Conservation (phyloP, 164 flowering plant genomes). For the Annona squamosa region DNA sequence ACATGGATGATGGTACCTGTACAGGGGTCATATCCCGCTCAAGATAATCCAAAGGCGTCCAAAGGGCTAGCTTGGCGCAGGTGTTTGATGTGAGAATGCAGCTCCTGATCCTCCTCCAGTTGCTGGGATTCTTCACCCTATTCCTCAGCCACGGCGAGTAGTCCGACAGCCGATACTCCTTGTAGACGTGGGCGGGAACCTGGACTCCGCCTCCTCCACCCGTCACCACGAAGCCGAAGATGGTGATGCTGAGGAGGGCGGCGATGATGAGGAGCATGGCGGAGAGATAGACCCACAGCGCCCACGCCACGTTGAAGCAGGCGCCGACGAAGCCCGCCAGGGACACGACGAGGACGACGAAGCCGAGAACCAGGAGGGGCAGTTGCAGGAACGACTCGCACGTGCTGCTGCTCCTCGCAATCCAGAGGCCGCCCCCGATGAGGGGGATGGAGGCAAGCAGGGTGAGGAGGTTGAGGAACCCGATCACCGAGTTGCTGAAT, state of each 20-base stretch:
- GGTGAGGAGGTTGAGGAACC: slow-evolving; percentile 82
- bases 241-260: slow-evolving; percentile 47
- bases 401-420: slow-evolving; percentile 70
- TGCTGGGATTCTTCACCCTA: slow-evolving; percentile 40
- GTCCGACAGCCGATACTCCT: slow-evolving; percentile 56
- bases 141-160: slow-evolving; percentile 75
- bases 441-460: slow-evolving; percentile 88
- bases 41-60: slow-evolving; percentile 85
- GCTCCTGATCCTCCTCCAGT: slow-evolving; percentile 64
- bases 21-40: slow-evolving; percentile 68
- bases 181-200: slow-evolving; percentile 56
- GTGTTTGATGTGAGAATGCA: slow-evolving; percentile 76
- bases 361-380: slow-evolving; percentile 74
- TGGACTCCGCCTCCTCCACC: slow-evolving; percentile 61
- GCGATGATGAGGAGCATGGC: slow-evolving; percentile 70
- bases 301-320: slow-evolving; percentile 83
- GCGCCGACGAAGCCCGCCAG: slow-evolving; percentile 92
- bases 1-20: slow-evolving; percentile 41
- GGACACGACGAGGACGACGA: slow-evolving; percentile 63
- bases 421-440: slow-evolving; percentile 84
- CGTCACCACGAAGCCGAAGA: slow-evolving; percentile 78
- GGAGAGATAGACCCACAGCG: slow-evolving; percentile 70
- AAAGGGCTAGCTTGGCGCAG: slow-evolving; percentile 50
- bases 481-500: slow-evolving; percentile 85
- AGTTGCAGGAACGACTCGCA: slow-evolving; percentile 82